phyloP scores from a whole-genome alignment of 2,329 filamentous ascomycete genomes.

The Colletotrichum simmondsii region DNA sequence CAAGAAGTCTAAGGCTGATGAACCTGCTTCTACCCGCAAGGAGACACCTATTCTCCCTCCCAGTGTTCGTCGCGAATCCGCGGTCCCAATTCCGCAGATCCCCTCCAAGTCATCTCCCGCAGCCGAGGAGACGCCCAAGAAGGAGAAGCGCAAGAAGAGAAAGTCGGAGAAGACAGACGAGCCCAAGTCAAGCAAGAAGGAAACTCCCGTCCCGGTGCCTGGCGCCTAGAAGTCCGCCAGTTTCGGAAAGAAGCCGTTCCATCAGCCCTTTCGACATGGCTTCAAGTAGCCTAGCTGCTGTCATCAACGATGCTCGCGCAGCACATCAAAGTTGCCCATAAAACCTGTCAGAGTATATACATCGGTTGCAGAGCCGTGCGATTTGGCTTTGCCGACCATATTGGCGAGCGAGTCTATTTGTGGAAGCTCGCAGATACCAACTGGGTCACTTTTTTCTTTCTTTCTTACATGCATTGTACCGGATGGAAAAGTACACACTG shows the following conservation, averaged over 20 bases:
- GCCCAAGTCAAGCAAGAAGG: constrained; percentile 32
- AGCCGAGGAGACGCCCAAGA: constrained; percentile 34
- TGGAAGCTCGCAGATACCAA: neutral
- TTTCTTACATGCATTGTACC: constrained; percentile 7
- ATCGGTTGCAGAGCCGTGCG: neutral
- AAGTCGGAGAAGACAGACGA: constrained; percentile 21
- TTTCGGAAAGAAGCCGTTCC: neutral
- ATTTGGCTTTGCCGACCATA: neutral
- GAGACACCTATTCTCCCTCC: constrained; percentile 42
- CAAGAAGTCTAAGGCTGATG: constrained; percentile 43
- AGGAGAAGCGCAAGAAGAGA: constrained; percentile 38
- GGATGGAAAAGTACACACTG: constrained; percentile 25
- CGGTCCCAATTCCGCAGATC: constrained; percentile 17
- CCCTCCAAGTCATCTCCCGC: constrained; percentile 7
- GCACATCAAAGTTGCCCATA: constrained; percentile 4
- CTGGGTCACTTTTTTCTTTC: constrained; percentile 1
- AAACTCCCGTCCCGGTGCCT: constrained; percentile 40
- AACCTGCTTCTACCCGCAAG: constrained; percentile 34
- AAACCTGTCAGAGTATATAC: constrained; percentile 30
- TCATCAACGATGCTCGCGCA: neutral
- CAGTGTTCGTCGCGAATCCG: constrained; percentile 17
- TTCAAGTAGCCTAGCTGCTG: neutral
- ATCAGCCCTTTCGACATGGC: neutral
- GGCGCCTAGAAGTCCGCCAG: neutral
- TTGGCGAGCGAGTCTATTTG: neutral